Evolutionary conservation across 139 green algal genomes (phyloP), one percentile per base, ranked within the genome.

Genomic region (Pedinophyceae sp.): DNA sequence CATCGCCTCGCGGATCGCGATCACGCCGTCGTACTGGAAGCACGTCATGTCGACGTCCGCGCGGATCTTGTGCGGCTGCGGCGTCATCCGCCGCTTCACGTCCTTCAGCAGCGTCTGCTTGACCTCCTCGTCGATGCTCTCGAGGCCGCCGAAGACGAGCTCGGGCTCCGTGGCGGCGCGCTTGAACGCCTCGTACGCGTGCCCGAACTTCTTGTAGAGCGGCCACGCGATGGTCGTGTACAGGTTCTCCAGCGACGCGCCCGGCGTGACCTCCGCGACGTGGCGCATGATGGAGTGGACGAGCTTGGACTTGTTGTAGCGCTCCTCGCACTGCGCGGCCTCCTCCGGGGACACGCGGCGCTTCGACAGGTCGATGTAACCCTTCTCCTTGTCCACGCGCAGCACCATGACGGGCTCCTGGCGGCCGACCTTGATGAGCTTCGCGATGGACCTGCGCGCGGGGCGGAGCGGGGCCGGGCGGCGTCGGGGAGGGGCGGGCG

Each of bases 371-470:
- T 99, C 91, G 51, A 99, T 99, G 78, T 99, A 99, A 0, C 91
- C 91, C 70, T 99, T 99, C 57, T 98, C 88, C 58, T 95, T 93
- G 71, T 99, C 91, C 56, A 99, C 91, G 68, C 91, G 83, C 40
- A 98, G 78, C 54, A 99, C 91, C 92, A 99, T 97, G n/a, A 97
- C 91, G 0, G 91, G 87, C 61, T 98, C 92, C 70, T 95, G 84
- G 19, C 89, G 65, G 6, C 91, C 91, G 18, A 95, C 86, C 73
- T 98, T 98, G 67, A 99, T 97, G 17, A 99, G 84, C 72, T 95
- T 98, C 19, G 88, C 93, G 56, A 99, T 94, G 10, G 89, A 97
- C 23, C n/a, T n/a, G n/a, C n/a, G n/a, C n/a, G n/a, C n/a, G n/a
- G n/a, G n/a, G n/a, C n/a, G n/a, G n/a, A n/a, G n/a, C n/a, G n/a